These are phyloP conservation scores for Truncatella angustata DNA, from an alignment of 2,329 filamentous ascomycete species.

Conservation along the genomic window DNA sequence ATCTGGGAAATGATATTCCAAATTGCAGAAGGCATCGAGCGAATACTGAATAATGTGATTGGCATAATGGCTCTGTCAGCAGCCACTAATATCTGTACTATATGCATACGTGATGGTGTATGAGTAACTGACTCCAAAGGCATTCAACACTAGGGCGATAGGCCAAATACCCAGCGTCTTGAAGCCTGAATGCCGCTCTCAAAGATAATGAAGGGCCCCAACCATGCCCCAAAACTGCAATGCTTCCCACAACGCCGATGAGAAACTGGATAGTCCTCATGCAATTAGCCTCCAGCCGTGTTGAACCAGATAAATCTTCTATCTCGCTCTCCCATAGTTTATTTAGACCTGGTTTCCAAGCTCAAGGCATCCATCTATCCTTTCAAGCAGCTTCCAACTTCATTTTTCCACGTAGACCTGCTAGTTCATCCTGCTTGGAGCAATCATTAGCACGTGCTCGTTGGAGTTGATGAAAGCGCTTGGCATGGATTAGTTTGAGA, in stretches of 20 bases:
- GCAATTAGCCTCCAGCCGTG: slow-evolving; percentile 1
- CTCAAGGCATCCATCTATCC: not conserved
- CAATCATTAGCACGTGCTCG: not conserved
- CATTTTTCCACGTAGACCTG: slow-evolving; percentile 14
- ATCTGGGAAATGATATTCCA: too few relatives aligned
- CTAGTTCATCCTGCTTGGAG: slow-evolving; percentile 20
- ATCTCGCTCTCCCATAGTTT: too few relatives aligned
- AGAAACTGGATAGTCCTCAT: slow-evolving; percentile 2
- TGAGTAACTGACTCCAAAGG: not conserved
- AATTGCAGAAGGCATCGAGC: too few relatives aligned
- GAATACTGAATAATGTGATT: too few relatives aligned
- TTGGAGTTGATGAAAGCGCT: not conserved
- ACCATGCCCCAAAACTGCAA: slow-evolving; percentile 2
- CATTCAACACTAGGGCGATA: not conserved
- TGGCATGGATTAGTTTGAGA: not conserved
- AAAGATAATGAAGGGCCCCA: not conserved
- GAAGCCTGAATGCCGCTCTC: not conserved
- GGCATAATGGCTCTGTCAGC: too few relatives aligned
- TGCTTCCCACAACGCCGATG: slow-evolving; percentile 6
- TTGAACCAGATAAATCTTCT: too few relatives aligned
- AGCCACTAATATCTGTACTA: too few relatives aligned
- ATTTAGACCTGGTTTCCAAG: too few relatives aligned
- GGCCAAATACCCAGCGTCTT: not conserved
- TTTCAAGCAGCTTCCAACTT: slow-evolving; percentile 13
- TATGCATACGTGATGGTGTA: too few relatives aligned